phyloP scores from a whole-genome alignment of 345 rosid genomes.

The Eucalyptus polyanthemos region DNA sequence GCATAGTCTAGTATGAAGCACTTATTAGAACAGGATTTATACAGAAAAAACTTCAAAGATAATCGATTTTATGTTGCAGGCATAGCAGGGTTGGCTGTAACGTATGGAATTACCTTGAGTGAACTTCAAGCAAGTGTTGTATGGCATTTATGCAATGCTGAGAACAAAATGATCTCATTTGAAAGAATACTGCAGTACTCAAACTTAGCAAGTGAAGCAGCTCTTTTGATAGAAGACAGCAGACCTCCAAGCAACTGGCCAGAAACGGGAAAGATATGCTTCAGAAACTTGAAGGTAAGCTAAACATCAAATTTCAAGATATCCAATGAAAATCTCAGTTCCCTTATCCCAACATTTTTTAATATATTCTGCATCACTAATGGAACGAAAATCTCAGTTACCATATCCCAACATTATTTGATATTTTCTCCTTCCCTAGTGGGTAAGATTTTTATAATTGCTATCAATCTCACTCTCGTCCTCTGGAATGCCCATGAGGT shows the following conservation, averaged over 20 bases:
- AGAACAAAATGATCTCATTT: conserved; percentile 87
- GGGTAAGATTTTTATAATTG: neutral
- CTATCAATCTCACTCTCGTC: neutral
- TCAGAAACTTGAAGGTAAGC: conserved; percentile 57
- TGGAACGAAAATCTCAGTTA: neutral
- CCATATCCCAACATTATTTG: neutral
- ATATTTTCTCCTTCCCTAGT: neutral
- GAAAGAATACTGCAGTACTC: conserved; percentile 91
- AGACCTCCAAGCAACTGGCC: conserved; percentile 80
- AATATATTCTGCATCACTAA: neutral
- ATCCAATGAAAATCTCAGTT: neutral
- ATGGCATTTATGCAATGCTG: conserved; percentile 91
- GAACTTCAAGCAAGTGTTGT: conserved; percentile 73
- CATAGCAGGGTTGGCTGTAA: conserved; percentile 89
- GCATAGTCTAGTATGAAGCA: neutral
- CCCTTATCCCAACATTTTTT: neutral
- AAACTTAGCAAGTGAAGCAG: conserved; percentile 63
- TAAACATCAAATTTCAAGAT: neutral
- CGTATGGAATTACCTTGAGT: conserved; percentile 84
- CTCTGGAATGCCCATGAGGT: neutral
- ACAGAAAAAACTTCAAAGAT: neutral
- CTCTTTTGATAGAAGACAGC: conserved; percentile 46
- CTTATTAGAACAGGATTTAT: neutral
- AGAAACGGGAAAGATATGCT: conserved; percentile 59
- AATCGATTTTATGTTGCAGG: conserved; percentile 24